A percentile compares a stretch with the other conserved stretches of the same genome.
Evolutionary conservation across 768 basidiomycete genomes (phyloP).

Genomic region (Leccinum disarticulatum): DNA sequence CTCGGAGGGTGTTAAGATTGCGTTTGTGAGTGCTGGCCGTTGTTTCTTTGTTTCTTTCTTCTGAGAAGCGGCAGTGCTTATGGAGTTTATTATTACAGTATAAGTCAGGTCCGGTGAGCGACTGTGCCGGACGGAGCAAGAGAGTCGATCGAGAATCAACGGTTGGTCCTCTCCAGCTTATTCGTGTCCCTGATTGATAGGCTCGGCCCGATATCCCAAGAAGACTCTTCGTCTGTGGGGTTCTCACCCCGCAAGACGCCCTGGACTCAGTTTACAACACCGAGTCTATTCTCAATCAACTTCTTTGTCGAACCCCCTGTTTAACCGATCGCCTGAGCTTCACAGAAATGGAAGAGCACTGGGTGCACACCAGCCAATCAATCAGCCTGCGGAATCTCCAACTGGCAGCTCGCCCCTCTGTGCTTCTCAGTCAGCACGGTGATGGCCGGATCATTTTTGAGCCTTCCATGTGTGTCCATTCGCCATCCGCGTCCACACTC

Average conservation of each 20-base stretch:
- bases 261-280: not conserved
- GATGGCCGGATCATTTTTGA: not conserved
- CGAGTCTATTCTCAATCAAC: not conserved
- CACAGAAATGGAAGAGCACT: not conserved
- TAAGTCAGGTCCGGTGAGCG: not conserved
- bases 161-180: not conserved
- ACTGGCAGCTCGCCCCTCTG: not conserved
- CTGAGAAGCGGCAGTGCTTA: not conserved
- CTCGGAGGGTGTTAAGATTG: not conserved
- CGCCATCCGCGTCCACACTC: not conserved
- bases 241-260: conserved; percentile 10
- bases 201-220: not conserved
- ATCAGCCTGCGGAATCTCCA: not conserved
- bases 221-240: not conserved
- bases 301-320: not conserved
- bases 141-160: not conserved
- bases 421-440: not conserved
- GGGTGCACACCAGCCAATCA: not conserved
- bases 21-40: not conserved
- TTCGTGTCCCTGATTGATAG: not conserved
- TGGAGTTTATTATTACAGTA: not conserved
- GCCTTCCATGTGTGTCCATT: not conserved
- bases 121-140: not conserved
- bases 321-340: not conserved
- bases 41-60: not conserved